Evolutionary conservation across 805 yeast genomes (phyloP), one percentile per base, ranked within the genome.

Genomic region (Gaillardinia entomophila): DNA sequence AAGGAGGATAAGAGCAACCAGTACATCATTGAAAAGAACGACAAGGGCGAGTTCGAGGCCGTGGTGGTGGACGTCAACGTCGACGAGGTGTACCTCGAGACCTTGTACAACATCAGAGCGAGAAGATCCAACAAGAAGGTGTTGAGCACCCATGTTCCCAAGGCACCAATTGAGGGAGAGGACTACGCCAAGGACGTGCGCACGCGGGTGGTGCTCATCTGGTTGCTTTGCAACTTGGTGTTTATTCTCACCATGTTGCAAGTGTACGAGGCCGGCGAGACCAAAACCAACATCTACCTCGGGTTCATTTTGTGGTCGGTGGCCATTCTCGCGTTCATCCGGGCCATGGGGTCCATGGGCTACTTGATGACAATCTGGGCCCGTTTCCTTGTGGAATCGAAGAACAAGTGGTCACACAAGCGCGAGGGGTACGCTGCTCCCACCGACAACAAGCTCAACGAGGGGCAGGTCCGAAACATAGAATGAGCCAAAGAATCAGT

Each of bases 161-260:
- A 64, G 12, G 58, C 53, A 14, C 46, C 60, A 16, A 41, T 61
- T 34, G 67, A 62, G 30, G 73, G 73, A 13, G 87, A 85, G 45
- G 98, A 92, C 55, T 90, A 92, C 55, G 95, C 92, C 53, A 78
- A 96, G 52, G 95, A 90, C 53, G 82, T 92, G 15, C 79, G 99
- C 63, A 86, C 98, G 1, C 74, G 92, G 44, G 96, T 92, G 32
- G 98, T 92, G n/a, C 73, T 92, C 49, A 62, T 77, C n/a, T 92
- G 98, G 98, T 74, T 92, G 71, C 68, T 89, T 30, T 67, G 83
- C 17, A 92, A 92, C 55, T 62, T 87, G 49, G 62, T 89, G 16
- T 68, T 92, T 45, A 80, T 87, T 28, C 82, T 90, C 89, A 77
- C 92, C 6, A 81, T 92, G 58, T 75, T 89, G 12, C 95, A 90